These are phyloP conservation scores for Trametes villosa DNA, from an alignment of 768 basidiomycete genomes.

Conservation along the genomic window DNA sequence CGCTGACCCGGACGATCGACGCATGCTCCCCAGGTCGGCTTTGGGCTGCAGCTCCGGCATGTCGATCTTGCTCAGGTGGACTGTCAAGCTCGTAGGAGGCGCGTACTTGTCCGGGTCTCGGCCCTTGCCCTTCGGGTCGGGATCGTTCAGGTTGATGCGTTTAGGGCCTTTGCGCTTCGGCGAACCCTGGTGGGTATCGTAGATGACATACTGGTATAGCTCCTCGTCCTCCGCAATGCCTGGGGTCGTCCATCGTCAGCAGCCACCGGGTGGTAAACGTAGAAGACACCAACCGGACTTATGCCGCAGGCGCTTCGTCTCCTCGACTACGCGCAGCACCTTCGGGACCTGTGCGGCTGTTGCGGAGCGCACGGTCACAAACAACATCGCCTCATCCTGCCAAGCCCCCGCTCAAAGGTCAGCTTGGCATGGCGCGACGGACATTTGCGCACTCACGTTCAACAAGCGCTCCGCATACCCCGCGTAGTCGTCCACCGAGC, in stretches of 20 bases:
- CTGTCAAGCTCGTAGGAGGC: conserved; percentile 67
- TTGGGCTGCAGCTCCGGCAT: conserved; percentile 82
- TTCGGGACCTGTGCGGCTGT: conserved; percentile 70
- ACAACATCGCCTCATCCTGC: conserved; percentile 82
- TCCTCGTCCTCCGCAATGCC: conserved; percentile 59
- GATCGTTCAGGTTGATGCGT: conserved; percentile 67
- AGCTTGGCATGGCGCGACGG: neutral
- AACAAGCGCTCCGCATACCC: conserved; percentile 66
- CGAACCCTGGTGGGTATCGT: conserved; percentile 51
- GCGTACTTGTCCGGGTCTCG: conserved; percentile 49
- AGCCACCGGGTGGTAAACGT: too few species aligned
- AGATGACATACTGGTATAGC: conserved; percentile 76
- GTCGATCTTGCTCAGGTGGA: conserved; percentile 85
- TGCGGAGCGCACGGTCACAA: conserved; percentile 71
- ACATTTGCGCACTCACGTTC: conserved; percentile 47
- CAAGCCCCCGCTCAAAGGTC: neutral
- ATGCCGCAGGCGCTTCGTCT: conserved; percentile 75
- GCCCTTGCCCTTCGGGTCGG: conserved; percentile 43
- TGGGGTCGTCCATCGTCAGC: conserved; percentile 29
- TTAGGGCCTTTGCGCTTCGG: conserved; percentile 50
- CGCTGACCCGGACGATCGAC: conserved; percentile 25
- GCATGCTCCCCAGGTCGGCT: conserved; percentile 22
- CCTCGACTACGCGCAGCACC: conserved; percentile 79
- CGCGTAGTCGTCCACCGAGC: conserved; percentile 66
- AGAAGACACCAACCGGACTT: conserved; percentile 74